A percentile compares a stretch with the other conserved stretches of the same genome.
Evolutionary conservation across 306 rosid genomes (phyloP).

Genomic region (Pueraria montana): DNA sequence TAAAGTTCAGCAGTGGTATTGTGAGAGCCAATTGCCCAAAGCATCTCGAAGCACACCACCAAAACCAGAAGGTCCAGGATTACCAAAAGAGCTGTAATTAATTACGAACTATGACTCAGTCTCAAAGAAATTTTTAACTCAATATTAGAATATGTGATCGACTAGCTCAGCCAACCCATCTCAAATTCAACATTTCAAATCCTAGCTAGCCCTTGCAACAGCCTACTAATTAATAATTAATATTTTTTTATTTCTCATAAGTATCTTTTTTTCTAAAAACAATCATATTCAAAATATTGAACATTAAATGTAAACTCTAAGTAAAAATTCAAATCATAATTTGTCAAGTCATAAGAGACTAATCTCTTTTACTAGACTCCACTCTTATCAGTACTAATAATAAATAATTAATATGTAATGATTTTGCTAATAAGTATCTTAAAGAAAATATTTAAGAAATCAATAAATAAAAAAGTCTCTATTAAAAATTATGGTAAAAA

Average conservation of each 20-base stretch:
- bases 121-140: background rate
- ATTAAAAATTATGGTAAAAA: background rate
- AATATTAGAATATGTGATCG: background rate
- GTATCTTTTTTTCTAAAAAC: no score
- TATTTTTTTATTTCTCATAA: background rate
- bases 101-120: background rate
- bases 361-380: no score
- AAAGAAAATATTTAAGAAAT: background rate
- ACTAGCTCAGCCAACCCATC: background rate
- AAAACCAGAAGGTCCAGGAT: no score
- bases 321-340: no score
- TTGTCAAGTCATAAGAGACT: no score
- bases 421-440: background rate
- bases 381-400: no score
- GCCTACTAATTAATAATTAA: background rate
- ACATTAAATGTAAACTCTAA: no score
- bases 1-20: no score
- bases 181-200: conserved; percentile 23
- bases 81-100: no score
- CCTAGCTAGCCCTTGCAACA: background rate
- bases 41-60: no score
- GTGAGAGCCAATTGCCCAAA: no score
- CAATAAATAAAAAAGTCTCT: background rate
- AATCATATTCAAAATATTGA: no score
- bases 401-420: background rate